These are phyloP conservation scores for Cyclotella distinguenda DNA, from an alignment of 108 stramenopile genomes.

Conservation along the genomic window DNA sequence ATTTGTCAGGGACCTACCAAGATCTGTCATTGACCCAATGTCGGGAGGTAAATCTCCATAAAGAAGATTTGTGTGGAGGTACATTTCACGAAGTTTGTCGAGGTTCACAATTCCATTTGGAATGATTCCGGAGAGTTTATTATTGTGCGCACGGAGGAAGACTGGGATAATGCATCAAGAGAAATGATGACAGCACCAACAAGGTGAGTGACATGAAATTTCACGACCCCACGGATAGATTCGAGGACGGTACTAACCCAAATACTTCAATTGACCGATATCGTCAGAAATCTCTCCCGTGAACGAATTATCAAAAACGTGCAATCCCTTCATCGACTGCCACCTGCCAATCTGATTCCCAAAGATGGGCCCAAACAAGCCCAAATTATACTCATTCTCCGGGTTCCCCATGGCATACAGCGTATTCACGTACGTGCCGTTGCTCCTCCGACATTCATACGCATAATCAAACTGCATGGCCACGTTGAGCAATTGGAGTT, in stretches of 20 bases:
- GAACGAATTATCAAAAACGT: conserved; percentile 43
- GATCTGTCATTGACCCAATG: conserved; percentile 40
- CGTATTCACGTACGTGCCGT: conserved; percentile 24
- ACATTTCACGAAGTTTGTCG: conserved; percentile 25
- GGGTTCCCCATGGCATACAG: conserved; percentile 9
- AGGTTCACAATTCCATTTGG: conserved; percentile 43
- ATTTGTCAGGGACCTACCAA: conserved; percentile 6
- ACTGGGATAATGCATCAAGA: conserved; percentile 1
- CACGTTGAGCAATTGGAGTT: conserved; percentile 36
- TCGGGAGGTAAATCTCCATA: conserved; percentile 44
- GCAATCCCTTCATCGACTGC: conserved; percentile 41
- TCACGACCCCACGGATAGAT: no score
- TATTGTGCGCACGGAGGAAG: conserved; percentile 33
- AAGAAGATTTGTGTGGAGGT: conserved; percentile 29
- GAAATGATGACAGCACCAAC: neutral
- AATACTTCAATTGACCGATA: conserved; percentile 39
- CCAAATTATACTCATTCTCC: conserved; percentile 9
- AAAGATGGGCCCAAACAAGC: conserved; percentile 17
- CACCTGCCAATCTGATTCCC: conserved; percentile 17
- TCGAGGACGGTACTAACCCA: conserved; percentile 30
- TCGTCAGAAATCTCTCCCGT: conserved; percentile 15
- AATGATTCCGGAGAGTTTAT: conserved; percentile 40
- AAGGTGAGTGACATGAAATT: neutral
- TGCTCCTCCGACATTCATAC: conserved; percentile 3
- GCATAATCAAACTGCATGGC: conserved; percentile 39